phyloP scores from a whole-genome alignment of 2,329 filamentous ascomycete genomes.

The Talaromyces sp. region DNA sequence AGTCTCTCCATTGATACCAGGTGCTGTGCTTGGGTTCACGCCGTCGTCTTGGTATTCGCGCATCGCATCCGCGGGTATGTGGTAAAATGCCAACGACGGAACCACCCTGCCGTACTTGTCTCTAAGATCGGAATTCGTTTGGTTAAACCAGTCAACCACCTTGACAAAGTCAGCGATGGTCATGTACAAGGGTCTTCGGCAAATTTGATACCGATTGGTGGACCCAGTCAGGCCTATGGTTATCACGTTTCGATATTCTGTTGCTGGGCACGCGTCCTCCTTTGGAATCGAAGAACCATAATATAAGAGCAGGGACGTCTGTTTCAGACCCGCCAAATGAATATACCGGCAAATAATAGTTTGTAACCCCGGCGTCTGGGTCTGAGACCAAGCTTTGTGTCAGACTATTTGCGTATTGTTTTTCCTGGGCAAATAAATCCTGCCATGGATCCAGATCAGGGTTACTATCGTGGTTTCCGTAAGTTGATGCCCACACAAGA shows the following conservation, averaged over 20 bases:
- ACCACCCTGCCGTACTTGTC: slow-evolving; percentile 21
- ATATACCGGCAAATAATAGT: slow-evolving; percentile 52
- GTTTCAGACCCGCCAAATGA: slow-evolving; percentile 32
- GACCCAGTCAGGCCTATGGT: slow-evolving; percentile 34
- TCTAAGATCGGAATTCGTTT: slow-evolving; percentile 25
- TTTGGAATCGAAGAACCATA: slow-evolving; percentile 69
- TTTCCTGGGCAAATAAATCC: slow-evolving; percentile 38
- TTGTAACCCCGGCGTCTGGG: slow-evolving; percentile 41
- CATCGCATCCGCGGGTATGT: slow-evolving; percentile 47
- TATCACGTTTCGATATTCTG: too few relatives aligned
- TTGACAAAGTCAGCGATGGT: not conserved
- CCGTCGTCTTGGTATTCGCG: slow-evolving; percentile 32
- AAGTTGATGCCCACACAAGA: slow-evolving; percentile 61
- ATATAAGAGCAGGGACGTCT: slow-evolving; percentile 40
- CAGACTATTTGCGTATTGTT: slow-evolving; percentile 27
- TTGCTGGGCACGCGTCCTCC: slow-evolving; percentile 39
- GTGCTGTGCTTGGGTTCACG: slow-evolving; percentile 38
- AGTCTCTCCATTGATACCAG: slow-evolving; percentile 44
- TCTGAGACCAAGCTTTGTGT: slow-evolving; percentile 41
- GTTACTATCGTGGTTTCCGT: slow-evolving; percentile 65
- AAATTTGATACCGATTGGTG: slow-evolving; percentile 26
- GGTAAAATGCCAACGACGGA: slow-evolving; percentile 45
- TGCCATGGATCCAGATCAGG: slow-evolving; percentile 49
- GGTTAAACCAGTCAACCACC: slow-evolving; percentile 41
- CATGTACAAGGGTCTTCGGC: not conserved